Evolutionary conservation across 805 yeast species (phyloP).

Genomic region (Candida coleopterorum): DNA sequence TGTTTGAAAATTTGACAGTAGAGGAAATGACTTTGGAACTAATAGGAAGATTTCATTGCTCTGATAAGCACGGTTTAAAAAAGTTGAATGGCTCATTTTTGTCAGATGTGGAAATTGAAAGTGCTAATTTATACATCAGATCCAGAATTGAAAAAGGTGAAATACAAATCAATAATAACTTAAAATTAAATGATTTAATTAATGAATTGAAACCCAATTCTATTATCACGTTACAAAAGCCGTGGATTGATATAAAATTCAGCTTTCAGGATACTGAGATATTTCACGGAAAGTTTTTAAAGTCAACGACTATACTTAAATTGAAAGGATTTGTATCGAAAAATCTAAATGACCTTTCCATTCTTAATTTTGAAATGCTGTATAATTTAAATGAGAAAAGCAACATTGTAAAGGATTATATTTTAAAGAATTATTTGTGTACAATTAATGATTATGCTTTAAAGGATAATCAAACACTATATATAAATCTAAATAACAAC

Average conservation of each 20-base stretch:
- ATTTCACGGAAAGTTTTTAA: conserved; percentile 5
- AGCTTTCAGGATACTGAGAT: neutral
- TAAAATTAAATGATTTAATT: too few relatives aligned
- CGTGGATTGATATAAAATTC: conserved; percentile 5
- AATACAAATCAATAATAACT: conserved; percentile 13
- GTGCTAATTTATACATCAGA: conserved; percentile 67
- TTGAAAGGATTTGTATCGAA: conserved; percentile 30
- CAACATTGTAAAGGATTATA: conserved; percentile 10
- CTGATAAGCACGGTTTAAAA: conserved; percentile 21
- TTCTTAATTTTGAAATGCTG: conserved; percentile 21
- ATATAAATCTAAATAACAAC: conserved; percentile 4
- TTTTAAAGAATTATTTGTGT: conserved; percentile 27
- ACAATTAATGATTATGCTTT: conserved; percentile 19
- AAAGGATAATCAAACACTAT: conserved; percentile 17
- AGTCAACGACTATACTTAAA: conserved; percentile 25
- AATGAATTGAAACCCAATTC: too few relatives aligned
- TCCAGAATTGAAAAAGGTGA: conserved; percentile 39
- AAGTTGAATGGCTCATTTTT: conserved; percentile 58
- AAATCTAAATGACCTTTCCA: conserved; percentile 12
- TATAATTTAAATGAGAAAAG: conserved; percentile 17
- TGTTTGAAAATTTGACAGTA: conserved; percentile 26
- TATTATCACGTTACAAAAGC: neutral
- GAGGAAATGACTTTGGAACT: conserved; percentile 30
- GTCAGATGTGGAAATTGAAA: conserved; percentile 42
- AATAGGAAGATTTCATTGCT: conserved; percentile 41